Evolutionary conservation across 768 basidiomycete genomes (phyloP).

Genomic region (Holtermannia corniformis): DNA sequence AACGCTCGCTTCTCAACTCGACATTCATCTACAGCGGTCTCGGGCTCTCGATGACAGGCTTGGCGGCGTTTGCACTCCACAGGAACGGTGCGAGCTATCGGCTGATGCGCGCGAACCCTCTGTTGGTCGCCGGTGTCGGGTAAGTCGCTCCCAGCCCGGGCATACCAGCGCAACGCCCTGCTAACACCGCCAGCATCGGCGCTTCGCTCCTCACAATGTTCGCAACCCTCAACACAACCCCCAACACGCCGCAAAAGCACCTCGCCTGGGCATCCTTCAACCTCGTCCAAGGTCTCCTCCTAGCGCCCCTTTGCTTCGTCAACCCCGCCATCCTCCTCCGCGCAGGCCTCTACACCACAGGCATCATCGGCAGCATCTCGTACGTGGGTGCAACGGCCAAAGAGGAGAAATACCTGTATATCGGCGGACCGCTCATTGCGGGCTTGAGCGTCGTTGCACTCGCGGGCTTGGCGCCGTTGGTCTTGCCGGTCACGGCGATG

Average conservation of each 20-base stretch:
- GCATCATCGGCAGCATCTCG: slow-evolving; percentile 36
- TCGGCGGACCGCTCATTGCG: slow-evolving; percentile 79
- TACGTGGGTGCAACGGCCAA: slow-evolving; percentile 82
- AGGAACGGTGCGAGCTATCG: not conserved
- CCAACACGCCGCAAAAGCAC: not conserved
- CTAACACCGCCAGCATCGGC: not conserved
- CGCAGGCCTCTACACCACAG: slow-evolving; percentile 78
- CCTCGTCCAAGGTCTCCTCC: slow-evolving; percentile 71
- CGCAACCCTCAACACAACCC: not conserved
- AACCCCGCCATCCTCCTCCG: slow-evolving; percentile 74
- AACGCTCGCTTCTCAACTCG: not conserved
- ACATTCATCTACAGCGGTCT: not conserved
- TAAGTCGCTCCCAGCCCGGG: not conserved
- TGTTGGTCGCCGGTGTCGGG: not conserved
- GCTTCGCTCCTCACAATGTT: not conserved
- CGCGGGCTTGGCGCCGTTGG: slow-evolving; percentile 77
- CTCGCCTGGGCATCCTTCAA: slow-evolving; percentile 49
- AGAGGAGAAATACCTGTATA: slow-evolving; percentile 72
- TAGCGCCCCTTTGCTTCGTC: slow-evolving; percentile 82
- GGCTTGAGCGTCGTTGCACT: slow-evolving; percentile 82
- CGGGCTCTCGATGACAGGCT: not conserved
- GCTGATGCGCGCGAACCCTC: not conserved
- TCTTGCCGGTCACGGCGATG: slow-evolving; percentile 64
- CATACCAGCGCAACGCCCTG: too few species aligned
- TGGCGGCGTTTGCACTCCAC: not conserved